phyloP scores from a whole-genome alignment of 2,329 filamentous ascomycete genomes.

The Didymella pinodella region DNA sequence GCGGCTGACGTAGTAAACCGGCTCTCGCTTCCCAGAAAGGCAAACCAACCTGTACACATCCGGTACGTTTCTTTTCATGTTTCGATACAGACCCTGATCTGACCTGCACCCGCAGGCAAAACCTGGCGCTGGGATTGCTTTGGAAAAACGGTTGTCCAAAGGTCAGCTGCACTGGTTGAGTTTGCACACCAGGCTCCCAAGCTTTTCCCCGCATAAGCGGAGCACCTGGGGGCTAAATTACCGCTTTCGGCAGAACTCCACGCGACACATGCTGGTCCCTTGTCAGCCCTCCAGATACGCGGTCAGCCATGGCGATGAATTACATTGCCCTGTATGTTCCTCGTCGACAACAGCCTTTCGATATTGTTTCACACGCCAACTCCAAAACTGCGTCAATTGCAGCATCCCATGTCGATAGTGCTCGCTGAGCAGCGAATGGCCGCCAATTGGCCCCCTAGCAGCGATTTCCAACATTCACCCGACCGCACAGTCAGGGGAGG shows the following conservation, averaged over 20 bases:
- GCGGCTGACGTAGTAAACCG: conserved; percentile 15
- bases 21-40: conserved; percentile 11
- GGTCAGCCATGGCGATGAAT: conserved; percentile 5
- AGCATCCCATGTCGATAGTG: not conserved
- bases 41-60: not conserved
- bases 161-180: conserved; percentile 16
- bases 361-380: not conserved
- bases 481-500: not conserved
- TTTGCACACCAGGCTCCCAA: conserved; percentile 10
- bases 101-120: conserved; percentile 2
- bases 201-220: conserved; percentile 16
- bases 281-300: conserved; percentile 2
- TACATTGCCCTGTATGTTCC: not conserved
- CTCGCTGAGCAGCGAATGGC: not conserved
- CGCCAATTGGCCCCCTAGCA: not conserved
- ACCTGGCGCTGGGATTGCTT: conserved; percentile 8
- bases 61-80: conserved; percentile 19
- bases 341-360: not conserved
- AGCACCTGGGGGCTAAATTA: not conserved
- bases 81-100: conserved; percentile 19
- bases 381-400: no score
- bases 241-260: conserved; percentile 9
- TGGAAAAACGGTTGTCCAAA: conserved; percentile 10
- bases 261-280: conserved; percentile 6
- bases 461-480: not conserved